These are phyloP conservation scores for Cladorrhinum sp. DNA, from an alignment of 2,329 filamentous ascomycete genomes.

Conservation along the genomic window DNA sequence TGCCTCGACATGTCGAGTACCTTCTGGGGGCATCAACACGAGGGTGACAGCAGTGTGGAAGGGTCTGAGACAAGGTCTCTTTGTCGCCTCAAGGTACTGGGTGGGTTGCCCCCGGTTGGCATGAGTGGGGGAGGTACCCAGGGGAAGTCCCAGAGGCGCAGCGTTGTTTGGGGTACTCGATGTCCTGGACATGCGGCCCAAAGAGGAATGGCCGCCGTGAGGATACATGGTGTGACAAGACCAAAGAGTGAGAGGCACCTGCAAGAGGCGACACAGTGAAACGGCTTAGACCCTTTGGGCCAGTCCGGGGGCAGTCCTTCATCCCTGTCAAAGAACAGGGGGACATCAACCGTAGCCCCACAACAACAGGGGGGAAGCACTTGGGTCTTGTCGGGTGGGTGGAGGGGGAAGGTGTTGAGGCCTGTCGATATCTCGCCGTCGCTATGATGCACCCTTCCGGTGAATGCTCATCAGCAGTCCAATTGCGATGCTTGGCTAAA, in stretches of 20 bases:
- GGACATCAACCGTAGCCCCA: slow-evolving; percentile 19
- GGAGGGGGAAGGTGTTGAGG: background rate
- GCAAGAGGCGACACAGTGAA: slow-evolving; percentile 27
- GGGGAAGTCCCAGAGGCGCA: slow-evolving; percentile 2
- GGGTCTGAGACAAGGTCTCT: slow-evolving; percentile 22
- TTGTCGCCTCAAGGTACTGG: slow-evolving; percentile 16
- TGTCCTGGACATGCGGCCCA: slow-evolving; percentile 14
- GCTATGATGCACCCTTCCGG: slow-evolving; percentile 20
- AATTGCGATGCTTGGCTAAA: slow-evolving; percentile 26
- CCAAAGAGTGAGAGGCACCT: slow-evolving; percentile 22
- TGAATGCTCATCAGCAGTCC: slow-evolving; percentile 18
- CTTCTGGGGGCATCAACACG: slow-evolving; percentile 20
- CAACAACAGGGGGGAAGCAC: slow-evolving; percentile 18
- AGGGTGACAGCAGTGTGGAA: slow-evolving; percentile 20
- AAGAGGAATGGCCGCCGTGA: slow-evolving; percentile 17
- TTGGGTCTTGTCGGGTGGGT: slow-evolving; percentile 12
- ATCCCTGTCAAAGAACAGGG: slow-evolving; percentile 23
- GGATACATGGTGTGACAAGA: slow-evolving; percentile 23
- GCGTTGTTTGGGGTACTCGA: slow-evolving; percentile 14
- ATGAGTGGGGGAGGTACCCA: slow-evolving; percentile 9
- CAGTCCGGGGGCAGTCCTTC: slow-evolving; percentile 11
- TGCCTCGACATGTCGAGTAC: slow-evolving; percentile 14
- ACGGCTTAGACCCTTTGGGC: slow-evolving; percentile 29
- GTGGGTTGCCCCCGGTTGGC: background rate
- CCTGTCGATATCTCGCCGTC: slow-evolving; percentile 24